phyloP scores from a whole-genome alignment of 2,329 filamentous ascomycete genomes.

The Botrytis byssoidea region DNA sequence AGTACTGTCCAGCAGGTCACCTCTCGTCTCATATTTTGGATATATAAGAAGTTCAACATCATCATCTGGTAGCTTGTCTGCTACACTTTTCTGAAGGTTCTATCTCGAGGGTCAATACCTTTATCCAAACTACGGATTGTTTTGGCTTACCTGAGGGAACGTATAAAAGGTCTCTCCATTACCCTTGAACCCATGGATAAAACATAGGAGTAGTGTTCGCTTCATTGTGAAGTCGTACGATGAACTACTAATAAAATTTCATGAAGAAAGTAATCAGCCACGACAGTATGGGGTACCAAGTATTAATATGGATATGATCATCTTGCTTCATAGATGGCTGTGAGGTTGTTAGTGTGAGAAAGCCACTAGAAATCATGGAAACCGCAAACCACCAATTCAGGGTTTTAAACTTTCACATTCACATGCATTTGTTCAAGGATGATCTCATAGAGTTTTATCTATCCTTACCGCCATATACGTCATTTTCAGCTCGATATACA shows the following conservation, averaged over 20 bases:
- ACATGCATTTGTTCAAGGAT: neutral
- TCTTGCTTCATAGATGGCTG: neutral
- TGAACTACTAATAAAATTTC: neutral
- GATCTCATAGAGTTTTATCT: constrained; percentile 3
- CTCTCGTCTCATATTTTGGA: constrained; percentile 70
- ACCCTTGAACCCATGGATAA: constrained; percentile 73
- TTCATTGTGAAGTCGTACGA: constrained; percentile 41
- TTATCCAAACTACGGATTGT: no score
- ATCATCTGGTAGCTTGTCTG: constrained; percentile 58
- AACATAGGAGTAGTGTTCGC: constrained; percentile 66
- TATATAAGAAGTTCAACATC: constrained; percentile 62
- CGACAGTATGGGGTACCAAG: neutral
- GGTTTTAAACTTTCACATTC: constrained; percentile 6
- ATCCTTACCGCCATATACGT: constrained; percentile 12
- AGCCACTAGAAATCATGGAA: neutral
- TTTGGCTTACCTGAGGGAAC: constrained; percentile 53
- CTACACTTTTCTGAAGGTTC: constrained; percentile 59
- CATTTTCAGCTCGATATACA: neutral
- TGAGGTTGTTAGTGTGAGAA: neutral
- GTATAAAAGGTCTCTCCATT: constrained; percentile 66
- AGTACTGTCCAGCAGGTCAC: constrained; percentile 58
- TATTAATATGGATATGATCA: constrained; percentile 12
- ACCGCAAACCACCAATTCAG: neutral
- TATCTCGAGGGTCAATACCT: constrained; percentile 26
- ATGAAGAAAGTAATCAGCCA: neutral